These are phyloP conservation scores for Waitea zeae DNA, from an alignment of 1,284 basidiomycete genomes.

Conservation along the genomic window DNA sequence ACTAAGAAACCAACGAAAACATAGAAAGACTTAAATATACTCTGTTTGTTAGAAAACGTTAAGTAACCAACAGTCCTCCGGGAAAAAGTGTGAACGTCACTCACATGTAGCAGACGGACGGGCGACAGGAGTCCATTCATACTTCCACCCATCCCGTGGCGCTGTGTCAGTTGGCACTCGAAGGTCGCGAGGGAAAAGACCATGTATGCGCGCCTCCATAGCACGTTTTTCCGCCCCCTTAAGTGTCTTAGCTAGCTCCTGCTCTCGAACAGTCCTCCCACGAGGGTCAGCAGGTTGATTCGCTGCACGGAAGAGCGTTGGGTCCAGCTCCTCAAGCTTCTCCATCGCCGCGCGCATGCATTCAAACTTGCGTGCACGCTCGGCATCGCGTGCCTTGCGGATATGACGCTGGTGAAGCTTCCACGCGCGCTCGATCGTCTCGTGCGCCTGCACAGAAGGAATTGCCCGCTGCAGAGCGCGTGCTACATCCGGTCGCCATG, in stretches of 20 bases:
- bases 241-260: conserved; percentile 39
- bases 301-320: conserved; percentile 58
- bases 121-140: conserved; percentile 54
- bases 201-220: conserved; percentile 62
- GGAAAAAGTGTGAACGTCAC: no score
- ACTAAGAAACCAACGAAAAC: neutral
- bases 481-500: conserved; percentile 63
- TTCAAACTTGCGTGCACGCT: conserved; percentile 55
- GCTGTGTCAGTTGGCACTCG: conserved; percentile 67
- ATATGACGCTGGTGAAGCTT: conserved; percentile 62
- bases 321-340: conserved; percentile 46
- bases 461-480: conserved; percentile 58
- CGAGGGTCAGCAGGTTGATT: conserved; percentile 64
- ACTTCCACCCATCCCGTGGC: conserved; percentile 57
- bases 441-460: conserved; percentile 76
- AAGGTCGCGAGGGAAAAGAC: conserved; percentile 72
- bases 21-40: neutral
- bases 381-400: conserved; percentile 48
- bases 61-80: neutral
- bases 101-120: conserved; percentile 15
- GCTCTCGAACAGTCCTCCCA: conserved; percentile 37
- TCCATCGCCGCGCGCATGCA: conserved; percentile 72
- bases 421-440: conserved; percentile 90
- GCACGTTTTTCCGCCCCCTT: conserved; percentile 52
- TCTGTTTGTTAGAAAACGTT: neutral